Evolutionary conservation across 2,329 filamentous ascomycete species (phyloP), one percentile per base, ranked within the genome.

Genomic region (Bipolaris oryzae): DNA sequence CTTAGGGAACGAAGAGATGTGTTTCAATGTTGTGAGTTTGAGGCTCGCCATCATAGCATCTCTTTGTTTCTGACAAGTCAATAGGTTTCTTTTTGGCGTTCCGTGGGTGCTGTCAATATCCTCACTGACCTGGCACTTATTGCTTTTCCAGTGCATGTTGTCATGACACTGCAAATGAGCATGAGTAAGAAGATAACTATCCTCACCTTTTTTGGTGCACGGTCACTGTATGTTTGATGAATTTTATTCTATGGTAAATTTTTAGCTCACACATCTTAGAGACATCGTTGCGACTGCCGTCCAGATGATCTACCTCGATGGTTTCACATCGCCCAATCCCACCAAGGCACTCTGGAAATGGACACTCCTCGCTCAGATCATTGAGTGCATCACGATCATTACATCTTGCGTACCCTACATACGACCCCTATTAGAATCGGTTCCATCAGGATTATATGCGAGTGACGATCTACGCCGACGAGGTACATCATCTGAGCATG

Each of bases 331-430:
- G 5, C 28, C 43, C 0, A 68, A 74, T 31, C 66, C 64, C 7
- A 74, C 73, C 13, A 63, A 56, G 47, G 62, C 67, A 25, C 59
- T 74, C 1, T 75, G 72, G 72, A 74, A 72, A 49, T 74, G 72
- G 73, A 74, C 71, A 13, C 63, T 75, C 2, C 51, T 69, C 15
- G 67, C 72, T 5, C 73, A 74, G 35, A 63, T 74, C 38, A 67
- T 74, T 20, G 64, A 73, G 58, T 74, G 71, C 58, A 70, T 74
- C 34, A 74, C 72, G 0, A 74, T 75, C 20, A 57, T 75, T 37
- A 74, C 73, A 25, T 73, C 72, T 18, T 75, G 72, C 45, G 64
- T 75, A 2, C 73, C 73, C 0, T 74, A 75, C 38, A 66, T 75
- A 7, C 71, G 72, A 4, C 73, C 73, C n/a, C 66, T 75, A 3